Conservation (phyloP, 2,329 filamentous ascomycete species). For the Coniochaeta hoffmannii region DNA sequence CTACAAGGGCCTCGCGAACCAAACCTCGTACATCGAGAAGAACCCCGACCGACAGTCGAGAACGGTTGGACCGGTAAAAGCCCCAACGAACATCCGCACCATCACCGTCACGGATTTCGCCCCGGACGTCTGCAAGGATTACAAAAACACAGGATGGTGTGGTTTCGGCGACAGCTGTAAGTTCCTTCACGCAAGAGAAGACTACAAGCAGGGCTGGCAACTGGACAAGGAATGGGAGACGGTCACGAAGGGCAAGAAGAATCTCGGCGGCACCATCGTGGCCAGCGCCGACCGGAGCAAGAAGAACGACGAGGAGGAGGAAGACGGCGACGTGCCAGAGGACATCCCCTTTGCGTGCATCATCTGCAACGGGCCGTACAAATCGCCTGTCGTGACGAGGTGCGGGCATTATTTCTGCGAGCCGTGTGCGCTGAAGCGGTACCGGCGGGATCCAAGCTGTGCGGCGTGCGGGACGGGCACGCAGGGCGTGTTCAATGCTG, state of each 20-base stretch:
- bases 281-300: constrained; percentile 47
- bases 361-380: constrained; percentile 75
- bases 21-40: constrained; percentile 69
- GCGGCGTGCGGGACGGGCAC: constrained; percentile 81
- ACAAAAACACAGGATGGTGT: constrained; percentile 47
- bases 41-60: constrained; percentile 66
- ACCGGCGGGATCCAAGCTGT: constrained; percentile 79
- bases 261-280: constrained; percentile 52
- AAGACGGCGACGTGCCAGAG: constrained; percentile 62
- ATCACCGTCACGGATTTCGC: constrained; percentile 87
- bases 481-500: constrained; percentile 81
- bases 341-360: constrained; percentile 87
- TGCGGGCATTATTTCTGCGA: constrained; percentile 98
- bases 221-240: constrained; percentile 92
- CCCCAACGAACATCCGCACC: constrained; percentile 80
- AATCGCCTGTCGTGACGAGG: constrained; percentile 73
- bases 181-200: constrained; percentile 67
- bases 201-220: constrained; percentile 91
- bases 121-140: constrained; percentile 89
- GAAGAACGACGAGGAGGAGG: constrained; percentile 28
- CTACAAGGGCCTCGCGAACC: constrained; percentile 70
- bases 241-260: constrained; percentile 64
- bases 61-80: constrained; percentile 78
- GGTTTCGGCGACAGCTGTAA: constrained; percentile 59
- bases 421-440: constrained; percentile 76